These are phyloP conservation scores for Viola pubescens DNA, from an alignment of 441 rosid species.

Conservation along the genomic window DNA sequence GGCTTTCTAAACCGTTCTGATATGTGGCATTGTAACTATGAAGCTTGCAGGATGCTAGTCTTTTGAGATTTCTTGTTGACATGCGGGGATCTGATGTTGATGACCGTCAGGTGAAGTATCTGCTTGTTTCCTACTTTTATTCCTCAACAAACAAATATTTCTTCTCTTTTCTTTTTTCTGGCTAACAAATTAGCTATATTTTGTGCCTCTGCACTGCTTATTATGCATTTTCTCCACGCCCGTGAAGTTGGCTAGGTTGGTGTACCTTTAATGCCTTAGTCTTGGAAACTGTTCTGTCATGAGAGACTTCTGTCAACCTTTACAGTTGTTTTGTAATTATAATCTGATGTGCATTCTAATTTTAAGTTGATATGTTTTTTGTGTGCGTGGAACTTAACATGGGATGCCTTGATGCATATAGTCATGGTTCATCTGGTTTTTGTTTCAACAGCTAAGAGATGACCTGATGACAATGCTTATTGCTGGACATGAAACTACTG, in stretches of 20 bases:
- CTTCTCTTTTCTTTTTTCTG: no score
- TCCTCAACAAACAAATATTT: not conserved
- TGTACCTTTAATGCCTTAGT: not conserved
- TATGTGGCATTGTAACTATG: slow-evolving; percentile 17
- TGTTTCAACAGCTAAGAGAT: slow-evolving; percentile 61
- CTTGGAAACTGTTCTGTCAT: not conserved
- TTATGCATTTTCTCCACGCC: no score
- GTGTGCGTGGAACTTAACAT: not conserved
- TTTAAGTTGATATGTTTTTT: not conserved
- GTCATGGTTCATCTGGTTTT: not conserved
- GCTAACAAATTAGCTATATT: no score
- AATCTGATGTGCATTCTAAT: not conserved
- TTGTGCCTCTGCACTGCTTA: no score
- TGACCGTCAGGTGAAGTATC: slow-evolving; percentile 61
- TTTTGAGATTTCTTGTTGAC: slow-evolving; percentile 81
- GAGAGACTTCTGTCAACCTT: no score
- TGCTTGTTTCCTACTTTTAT: not conserved
- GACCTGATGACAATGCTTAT: slow-evolving; percentile 94
- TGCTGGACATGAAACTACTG: slow-evolving; percentile 96
- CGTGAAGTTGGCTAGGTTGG: slow-evolving; percentile 2
- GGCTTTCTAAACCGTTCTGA: not conserved
- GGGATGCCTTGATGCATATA: not conserved
- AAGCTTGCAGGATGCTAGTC: slow-evolving; percentile 80
- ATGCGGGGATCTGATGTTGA: slow-evolving; percentile 91
- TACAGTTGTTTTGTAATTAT: not conserved